Evolutionary conservation across 2,329 filamentous ascomycete species (phyloP), one percentile per base, ranked within the genome.

Genomic region (Ceratocystis colombiana): DNA sequence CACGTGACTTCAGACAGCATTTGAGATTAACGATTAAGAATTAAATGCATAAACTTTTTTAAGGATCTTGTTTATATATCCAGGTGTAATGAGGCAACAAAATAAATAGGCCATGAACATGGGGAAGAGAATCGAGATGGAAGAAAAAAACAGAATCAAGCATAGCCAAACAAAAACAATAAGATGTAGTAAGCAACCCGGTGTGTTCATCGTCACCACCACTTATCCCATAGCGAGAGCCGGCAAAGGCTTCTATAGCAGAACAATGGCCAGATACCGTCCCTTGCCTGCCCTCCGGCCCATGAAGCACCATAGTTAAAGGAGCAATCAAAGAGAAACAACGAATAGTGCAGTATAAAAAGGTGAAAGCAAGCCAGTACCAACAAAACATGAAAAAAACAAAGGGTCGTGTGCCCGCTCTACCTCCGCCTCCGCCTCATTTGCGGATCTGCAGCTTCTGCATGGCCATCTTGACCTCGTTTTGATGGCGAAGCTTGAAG

Each of bases 401-500:
- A 48, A n/a, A 41, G 4, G 37, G 37, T 41, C 37, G 37, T 41
- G 37, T 48, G 8, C 10, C 46, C 17, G 15, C 46, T 22, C 46
- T n/a, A 22, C 46, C 46, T 22, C 46, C 1, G 22, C 12, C 50
- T 46, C 28, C 28, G 5, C n/a, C 30, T 64, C 61, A 66, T 46
- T 66, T 66, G 64, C 67, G 67, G 20, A 68, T 68, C 62, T 66
- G 63, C 50, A 68, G 57, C 66, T 69, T 70, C 68, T 70, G 68
- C 69, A 71, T 72, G 67, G 71, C 69, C 81, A 87, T 80, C 75
- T 86, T 88, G 68, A 91, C 79, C 74, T 85, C 82, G 69, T 79
- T 83, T 72, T 83, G 81, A 73, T 83, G 91, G 65, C 92, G 80
- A 73, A 93, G 76, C 81, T 97, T 97, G 81, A 97, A 97, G 5